Percentiles rank a stretch among this genome's conserved stretches.
These are phyloP conservation scores for Camelina sativa DNA, from an alignment of 345 rosid species.

Conservation along the genomic window DNA sequence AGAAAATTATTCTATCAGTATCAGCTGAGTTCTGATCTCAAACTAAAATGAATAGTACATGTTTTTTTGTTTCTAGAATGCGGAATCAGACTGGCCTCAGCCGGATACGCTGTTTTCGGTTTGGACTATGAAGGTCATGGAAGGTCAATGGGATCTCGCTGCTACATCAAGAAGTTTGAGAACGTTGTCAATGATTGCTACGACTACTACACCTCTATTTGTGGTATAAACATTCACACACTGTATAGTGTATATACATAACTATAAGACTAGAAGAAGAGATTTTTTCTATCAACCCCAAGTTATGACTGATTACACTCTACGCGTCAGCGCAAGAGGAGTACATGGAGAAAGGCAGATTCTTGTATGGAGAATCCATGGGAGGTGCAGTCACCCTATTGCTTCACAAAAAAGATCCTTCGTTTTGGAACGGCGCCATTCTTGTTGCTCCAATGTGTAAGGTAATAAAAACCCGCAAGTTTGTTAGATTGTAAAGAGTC, in stretches of 20 bases:
- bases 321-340: slow-evolving; percentile 59
- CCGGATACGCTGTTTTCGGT: slow-evolving; percentile 84
- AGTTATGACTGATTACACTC: not conserved
- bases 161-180: slow-evolving; percentile 91
- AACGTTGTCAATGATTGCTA: slow-evolving; percentile 79
- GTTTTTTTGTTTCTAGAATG: slow-evolving; percentile 54
- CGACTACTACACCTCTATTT: slow-evolving; percentile 76
- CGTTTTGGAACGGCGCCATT: slow-evolving; percentile 85
- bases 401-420: slow-evolving; percentile 80
- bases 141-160: slow-evolving; percentile 82
- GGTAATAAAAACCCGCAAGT: slow-evolving; percentile 42
- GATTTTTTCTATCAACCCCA: not conserved
- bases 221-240: slow-evolving; percentile 49
- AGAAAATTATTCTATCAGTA: slow-evolving; percentile 1
- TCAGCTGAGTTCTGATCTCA: not conserved
- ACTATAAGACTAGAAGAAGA: not conserved
- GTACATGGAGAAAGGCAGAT: slow-evolving; percentile 74
- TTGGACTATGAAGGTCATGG: slow-evolving; percentile 98
- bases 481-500: not conserved
- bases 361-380: slow-evolving; percentile 98
- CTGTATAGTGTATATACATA: not conserved
- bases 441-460: slow-evolving; percentile 99
- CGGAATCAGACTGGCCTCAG: slow-evolving; percentile 80
- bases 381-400: slow-evolving; percentile 94
- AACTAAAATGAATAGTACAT: slow-evolving; percentile 6